These are phyloP conservation scores for Clonostachys byssicola DNA, from an alignment of 2,329 filamentous ascomycete species.

Conservation along the genomic window DNA sequence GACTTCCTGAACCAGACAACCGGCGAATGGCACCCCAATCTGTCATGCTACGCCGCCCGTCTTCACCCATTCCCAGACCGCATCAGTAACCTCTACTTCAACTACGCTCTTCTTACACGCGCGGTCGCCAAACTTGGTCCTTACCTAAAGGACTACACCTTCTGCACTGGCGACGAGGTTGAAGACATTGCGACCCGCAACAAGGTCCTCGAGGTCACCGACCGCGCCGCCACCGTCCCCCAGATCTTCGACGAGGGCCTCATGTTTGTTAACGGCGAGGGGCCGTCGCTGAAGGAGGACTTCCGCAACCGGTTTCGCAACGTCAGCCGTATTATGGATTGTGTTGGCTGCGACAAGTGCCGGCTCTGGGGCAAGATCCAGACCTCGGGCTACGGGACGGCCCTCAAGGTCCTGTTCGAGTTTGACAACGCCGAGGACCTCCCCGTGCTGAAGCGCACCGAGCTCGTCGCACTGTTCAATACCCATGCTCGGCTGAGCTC, in stretches of 20 bases:
- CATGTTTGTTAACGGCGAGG: constrained; percentile 84
- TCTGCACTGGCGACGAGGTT: constrained; percentile 79
- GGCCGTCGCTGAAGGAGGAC: constrained; percentile 84
- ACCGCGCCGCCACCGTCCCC: constrained; percentile 63
- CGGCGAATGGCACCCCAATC: constrained; percentile 86
- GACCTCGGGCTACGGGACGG: constrained; percentile 89
- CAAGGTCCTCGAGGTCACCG: constrained; percentile 74
- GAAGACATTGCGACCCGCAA: constrained; percentile 77
- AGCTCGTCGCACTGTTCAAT: constrained; percentile 92
- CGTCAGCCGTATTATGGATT: constrained; percentile 96
- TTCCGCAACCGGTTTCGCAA: constrained; percentile 97
- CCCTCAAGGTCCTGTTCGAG: constrained; percentile 93
- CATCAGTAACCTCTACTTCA: constrained; percentile 97
- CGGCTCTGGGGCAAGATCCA: constrained; percentile 97
- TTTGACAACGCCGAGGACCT: constrained; percentile 68
- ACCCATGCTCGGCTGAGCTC: constrained; percentile 84
- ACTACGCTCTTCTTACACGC: constrained; percentile 92
- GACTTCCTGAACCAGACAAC: constrained; percentile 95
- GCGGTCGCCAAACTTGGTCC: constrained; percentile 87
- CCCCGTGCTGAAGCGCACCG: constrained; percentile 77
- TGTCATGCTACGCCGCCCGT: constrained; percentile 83
- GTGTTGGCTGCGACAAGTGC: constrained; percentile 97
- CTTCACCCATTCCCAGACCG: constrained; percentile 83
- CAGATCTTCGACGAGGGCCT: constrained; percentile 91
- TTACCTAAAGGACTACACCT: constrained; percentile 79